These are phyloP conservation scores for Acanthamoeba sp. DNA, from an alignment of 208 protist species.

Conservation along the genomic window DNA sequence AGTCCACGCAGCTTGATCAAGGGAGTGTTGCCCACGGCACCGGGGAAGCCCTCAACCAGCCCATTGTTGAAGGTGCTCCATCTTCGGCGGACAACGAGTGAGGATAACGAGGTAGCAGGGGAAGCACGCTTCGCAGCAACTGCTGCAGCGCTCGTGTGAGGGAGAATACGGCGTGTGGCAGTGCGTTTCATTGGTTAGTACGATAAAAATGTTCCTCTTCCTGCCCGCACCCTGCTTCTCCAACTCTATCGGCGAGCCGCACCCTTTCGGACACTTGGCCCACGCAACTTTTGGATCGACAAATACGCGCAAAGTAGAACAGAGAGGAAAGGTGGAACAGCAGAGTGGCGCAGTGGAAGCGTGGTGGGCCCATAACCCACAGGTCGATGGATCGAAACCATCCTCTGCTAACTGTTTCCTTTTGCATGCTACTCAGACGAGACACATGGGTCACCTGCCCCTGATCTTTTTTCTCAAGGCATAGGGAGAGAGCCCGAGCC, in stretches of 20 bases:
- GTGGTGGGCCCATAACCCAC: slow-evolving; percentile 17
- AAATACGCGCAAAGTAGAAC: not conserved
- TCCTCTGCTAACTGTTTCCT: not conserved
- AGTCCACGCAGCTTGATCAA: slow-evolving; percentile 65
- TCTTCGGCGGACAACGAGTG: not conserved
- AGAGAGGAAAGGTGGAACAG: not conserved
- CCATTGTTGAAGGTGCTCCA: slow-evolving; percentile 57
- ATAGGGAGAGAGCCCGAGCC: not conserved
- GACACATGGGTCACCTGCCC: no score
- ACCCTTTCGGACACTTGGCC: not conserved
- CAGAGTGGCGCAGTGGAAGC: slow-evolving; percentile 27
- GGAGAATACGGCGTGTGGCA: not conserved
- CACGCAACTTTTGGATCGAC: not conserved
- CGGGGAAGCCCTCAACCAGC: slow-evolving; percentile 68
- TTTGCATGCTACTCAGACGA: not conserved
- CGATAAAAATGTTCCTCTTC: no score
- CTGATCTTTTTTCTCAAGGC: no score
- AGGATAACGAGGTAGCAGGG: not conserved
- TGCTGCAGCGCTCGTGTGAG: not conserved
- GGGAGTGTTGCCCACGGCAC: slow-evolving; percentile 78
- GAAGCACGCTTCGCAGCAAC: not conserved
- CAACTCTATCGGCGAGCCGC: not conserved
- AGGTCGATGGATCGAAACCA: slow-evolving; percentile 27
- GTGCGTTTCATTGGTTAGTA: not conserved
- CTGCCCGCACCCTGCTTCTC: no score